Evolutionary conservation across 176 grass and related monocot genomes (phyloP).

Genomic region (Ensete glaucum): DNA sequence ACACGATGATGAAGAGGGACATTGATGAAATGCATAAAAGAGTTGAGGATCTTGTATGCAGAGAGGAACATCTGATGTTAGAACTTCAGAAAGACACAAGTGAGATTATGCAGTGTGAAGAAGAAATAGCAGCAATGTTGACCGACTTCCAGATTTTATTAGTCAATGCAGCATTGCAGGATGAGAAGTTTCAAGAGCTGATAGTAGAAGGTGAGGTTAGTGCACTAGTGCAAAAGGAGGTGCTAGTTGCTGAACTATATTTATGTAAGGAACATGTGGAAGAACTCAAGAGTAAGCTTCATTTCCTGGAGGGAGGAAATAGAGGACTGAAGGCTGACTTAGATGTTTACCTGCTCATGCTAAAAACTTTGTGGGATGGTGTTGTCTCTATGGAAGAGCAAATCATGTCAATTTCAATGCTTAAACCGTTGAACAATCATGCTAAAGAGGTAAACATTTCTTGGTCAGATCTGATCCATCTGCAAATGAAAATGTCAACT

Average conservation of each 20-base stretch:
- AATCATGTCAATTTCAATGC: constrained; percentile 7
- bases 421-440: background rate
- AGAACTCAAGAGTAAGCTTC: constrained; percentile 32
- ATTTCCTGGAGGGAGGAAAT: constrained; percentile 46
- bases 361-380: constrained; percentile 42
- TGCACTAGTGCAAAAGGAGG: constrained; percentile 29
- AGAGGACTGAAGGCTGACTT: constrained; percentile 40
- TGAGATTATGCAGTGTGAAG: constrained; percentile 44
- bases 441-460: background rate
- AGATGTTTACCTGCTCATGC: constrained; percentile 32
- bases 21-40: constrained; percentile 17
- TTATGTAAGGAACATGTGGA: constrained; percentile 33
- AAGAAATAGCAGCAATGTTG: constrained; percentile 39
- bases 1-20: constrained; percentile 30
- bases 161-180: constrained; percentile 38
- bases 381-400: constrained; percentile 47
- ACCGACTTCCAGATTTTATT: constrained; percentile 38
- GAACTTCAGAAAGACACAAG: constrained; percentile 24
- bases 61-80: constrained; percentile 26
- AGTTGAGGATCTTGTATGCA: constrained; percentile 26
- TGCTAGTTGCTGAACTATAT: constrained; percentile 37
- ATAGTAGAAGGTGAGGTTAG: constrained; percentile 41
- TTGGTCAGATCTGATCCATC: background rate
- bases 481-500: background rate
- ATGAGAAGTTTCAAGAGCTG: constrained; percentile 54